These are phyloP conservation scores for Ceratobasidium sp. DNA, from an alignment of 1,284 basidiomycete species.

Conservation along the genomic window DNA sequence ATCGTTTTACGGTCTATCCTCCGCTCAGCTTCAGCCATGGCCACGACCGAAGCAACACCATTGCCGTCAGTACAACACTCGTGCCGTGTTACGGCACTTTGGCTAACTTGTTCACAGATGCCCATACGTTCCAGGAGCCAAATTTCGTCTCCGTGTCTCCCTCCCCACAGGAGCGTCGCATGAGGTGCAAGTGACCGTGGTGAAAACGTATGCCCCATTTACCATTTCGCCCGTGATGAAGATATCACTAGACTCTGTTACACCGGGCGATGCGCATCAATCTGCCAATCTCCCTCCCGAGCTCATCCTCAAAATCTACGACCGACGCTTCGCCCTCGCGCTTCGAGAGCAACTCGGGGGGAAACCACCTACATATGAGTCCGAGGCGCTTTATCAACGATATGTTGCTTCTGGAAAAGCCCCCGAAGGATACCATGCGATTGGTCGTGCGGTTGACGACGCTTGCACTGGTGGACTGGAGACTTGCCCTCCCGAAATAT, in stretches of 20 bases:
- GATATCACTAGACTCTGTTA: not conserved
- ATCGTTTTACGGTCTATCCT: too few species aligned
- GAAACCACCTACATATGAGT: not conserved
- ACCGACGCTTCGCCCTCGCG: not conserved
- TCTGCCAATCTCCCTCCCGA: not conserved
- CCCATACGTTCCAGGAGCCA: not conserved
- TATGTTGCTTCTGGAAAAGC: conserved; percentile 3
- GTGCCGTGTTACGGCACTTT: too few species aligned
- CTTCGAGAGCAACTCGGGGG: not conserved
- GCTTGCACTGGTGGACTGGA: not conserved
- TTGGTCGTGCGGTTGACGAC: not conserved
- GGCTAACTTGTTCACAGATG: too few species aligned
- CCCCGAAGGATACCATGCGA: not conserved
- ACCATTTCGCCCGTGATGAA: not conserved
- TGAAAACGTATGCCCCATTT: not conserved
- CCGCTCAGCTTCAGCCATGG: too few species aligned
- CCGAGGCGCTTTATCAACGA: not conserved
- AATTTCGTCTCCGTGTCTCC: not conserved
- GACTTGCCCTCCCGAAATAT: not conserved
- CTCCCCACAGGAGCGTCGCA: not conserved
- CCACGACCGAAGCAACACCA: too few species aligned
- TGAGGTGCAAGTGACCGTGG: not conserved
- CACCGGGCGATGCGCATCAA: not conserved
- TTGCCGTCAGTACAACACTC: too few species aligned
- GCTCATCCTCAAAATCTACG: conserved; percentile 1